Evolutionary conservation across 73 alveolate genomes (phyloP), one percentile per base, ranked within the genome.

Genomic region (Stentor roeselii): DNA sequence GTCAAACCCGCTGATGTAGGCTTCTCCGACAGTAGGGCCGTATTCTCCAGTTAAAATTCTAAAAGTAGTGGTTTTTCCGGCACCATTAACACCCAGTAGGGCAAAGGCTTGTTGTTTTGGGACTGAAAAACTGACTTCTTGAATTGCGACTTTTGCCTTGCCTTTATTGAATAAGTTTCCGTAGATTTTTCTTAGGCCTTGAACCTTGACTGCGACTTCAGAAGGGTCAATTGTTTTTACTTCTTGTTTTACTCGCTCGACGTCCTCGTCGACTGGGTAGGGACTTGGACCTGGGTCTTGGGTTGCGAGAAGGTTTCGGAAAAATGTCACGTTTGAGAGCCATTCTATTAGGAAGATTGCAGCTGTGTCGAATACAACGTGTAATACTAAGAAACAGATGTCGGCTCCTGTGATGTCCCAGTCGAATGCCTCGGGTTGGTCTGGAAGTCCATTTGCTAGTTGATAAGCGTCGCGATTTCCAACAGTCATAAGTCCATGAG

Each of bases 41-140:
- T 90, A 88, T 75, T 97, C 99, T 85, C 98, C 98, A 41, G 99
- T 93, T 60, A 97, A 87, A 59, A 89, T 86, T 76, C 95, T 96
- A 86, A 96, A 96, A 0, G 99, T 95, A 1, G 99, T 94, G 31
- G 99, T 92, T 86, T 96, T 96, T 35, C 99, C 99, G 34, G 99
- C 99, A 31, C 99, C 99, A 86, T 96, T 96, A 27, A 95, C 94
- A 6, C 99, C 99, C 75, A 96, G 87, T 39, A 96, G 82, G 6
- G 97, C 97, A 91, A 96, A 95, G 76, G 97, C 93, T 78, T 96
- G 99, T 31, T 98, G 98, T 30, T 87, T 87, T 74, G 93, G 96
- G 14, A 96, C 93, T 32, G 95, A 95, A 92, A 96, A 95, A 15
- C 93, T 84, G 35, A 93, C 86, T 60, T 92, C 90, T 86, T 93